Evolutionary conservation across 768 basidiomycete species (phyloP), one percentile per base, ranked within the genome.

Genomic region (Mycena filopes): DNA sequence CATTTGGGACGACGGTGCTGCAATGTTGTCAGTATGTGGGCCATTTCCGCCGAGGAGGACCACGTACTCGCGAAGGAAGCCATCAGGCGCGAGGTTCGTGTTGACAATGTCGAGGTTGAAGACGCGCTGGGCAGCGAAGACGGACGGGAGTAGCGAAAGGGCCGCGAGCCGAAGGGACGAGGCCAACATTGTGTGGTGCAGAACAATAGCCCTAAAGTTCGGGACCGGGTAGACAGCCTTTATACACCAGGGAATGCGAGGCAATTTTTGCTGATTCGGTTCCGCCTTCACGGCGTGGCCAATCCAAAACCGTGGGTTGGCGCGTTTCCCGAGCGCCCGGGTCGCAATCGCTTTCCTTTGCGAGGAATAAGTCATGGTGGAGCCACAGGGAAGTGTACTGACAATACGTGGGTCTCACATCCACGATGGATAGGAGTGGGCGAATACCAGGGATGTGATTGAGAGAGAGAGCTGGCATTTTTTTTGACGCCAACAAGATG

Each of bases 1-100:
- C 76, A 63, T 74, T 73, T 23, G 73, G 72, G 4, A 70, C 53
- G 38, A 78, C 73, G 28, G 71, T 72, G 45, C 77, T 75, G n/a
- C 3, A 15, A 55, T 26, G 25, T 13, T 10, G 43, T 51, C 40
- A 65, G 36, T 46, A 48, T 1, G 5, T n/a, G 41, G 12, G 11
- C 25, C 15, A 42, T n/a, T n/a, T n/a, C 42, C 20, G 23, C 21
- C 8, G 15, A 1, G 25, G 25, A 10, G 36, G 25, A 20, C 18
- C 20, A 41, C 68, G 2, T 54, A 72, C 67, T 59, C 48, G 2
- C 69, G 61, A 16, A 49, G 21, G n/a, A 68, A 69, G 46, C 71
- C 67, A 66, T 68, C 71, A 5, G 71, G 71, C 4, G 69, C 23
- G 21, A 72, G 60, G 48, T 57, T 23, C 18, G 40, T 21, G 53